phyloP scores from a whole-genome alignment of 345 rosid species.

The Odontarrhena argentea region DNA sequence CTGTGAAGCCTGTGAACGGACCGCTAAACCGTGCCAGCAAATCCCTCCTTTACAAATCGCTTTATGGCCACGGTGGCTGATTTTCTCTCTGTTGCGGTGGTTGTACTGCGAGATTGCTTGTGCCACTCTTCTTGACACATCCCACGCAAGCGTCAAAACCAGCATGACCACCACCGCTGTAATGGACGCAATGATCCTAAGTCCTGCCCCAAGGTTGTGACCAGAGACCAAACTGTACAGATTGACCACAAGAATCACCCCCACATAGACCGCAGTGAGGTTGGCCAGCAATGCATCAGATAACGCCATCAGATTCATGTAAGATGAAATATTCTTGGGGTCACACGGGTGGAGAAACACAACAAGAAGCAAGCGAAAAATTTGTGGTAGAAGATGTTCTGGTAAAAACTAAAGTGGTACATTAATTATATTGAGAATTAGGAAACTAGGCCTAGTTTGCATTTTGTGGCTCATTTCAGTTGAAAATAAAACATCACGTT shows the following conservation, averaged over 20 bases:
- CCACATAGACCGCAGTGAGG: constrained; percentile 68
- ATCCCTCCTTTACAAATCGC: constrained; percentile 65
- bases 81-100: not conserved
- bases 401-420: too few relatives aligned
- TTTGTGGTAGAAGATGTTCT: too few relatives aligned
- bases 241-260: constrained; percentile 62
- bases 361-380: too few relatives aligned
- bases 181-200: constrained; percentile 55
- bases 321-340: too few relatives aligned
- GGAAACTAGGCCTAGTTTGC: not conserved
- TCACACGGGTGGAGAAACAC: not conserved
- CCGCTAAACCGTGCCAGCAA: constrained; percentile 87
- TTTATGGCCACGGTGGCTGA: not conserved
- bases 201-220: constrained; percentile 55
- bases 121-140: constrained; percentile 64
- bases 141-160: constrained; percentile 72
- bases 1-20: constrained; percentile 75
- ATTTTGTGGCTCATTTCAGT: not conserved
- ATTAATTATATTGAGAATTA: too few relatives aligned
- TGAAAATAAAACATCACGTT: not conserved
- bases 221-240: constrained; percentile 54
- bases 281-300: constrained; percentile 69
- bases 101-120: not conserved
- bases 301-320: constrained; percentile 48
- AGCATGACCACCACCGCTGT: constrained; percentile 55